Percentiles rank a stretch among this genome's conserved stretches.
phyloP scores from a whole-genome alignment of 176 grass and related monocot genomes.

The Ensete glaucum region DNA sequence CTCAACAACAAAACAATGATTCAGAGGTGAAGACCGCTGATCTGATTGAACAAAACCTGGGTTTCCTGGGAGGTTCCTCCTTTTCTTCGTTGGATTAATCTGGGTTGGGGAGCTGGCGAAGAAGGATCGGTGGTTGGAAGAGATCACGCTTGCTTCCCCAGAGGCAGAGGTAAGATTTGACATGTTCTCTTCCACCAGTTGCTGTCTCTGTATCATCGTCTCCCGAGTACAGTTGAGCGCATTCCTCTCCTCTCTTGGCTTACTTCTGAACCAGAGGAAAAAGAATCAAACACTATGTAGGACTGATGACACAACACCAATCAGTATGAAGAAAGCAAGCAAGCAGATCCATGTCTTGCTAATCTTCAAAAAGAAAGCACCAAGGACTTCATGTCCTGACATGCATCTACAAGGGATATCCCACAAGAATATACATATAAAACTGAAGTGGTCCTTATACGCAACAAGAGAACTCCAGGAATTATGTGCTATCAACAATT shows the following conservation, averaged over 20 bases:
- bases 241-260: conserved; percentile 45
- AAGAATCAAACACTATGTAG: too few species aligned
- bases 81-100: conserved; percentile 60
- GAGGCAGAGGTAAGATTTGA: conserved; percentile 95
- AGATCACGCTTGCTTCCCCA: conserved; percentile 54
- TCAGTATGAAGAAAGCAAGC: background rate
- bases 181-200: conserved; percentile 78
- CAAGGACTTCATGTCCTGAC: conserved; percentile 3
- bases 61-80: conserved; percentile 87
- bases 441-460: background rate
- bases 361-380: background rate
- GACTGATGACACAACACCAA: background rate
- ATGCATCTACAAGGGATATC: conserved; percentile 31
- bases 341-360: background rate
- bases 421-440: conserved; percentile 1
- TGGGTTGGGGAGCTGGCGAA: conserved; percentile 33
- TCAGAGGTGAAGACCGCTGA: background rate
- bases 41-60: conserved; percentile 45
- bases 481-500: too few species aligned
- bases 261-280: too few species aligned
- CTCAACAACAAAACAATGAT: too few species aligned
- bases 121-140: conserved; percentile 43
- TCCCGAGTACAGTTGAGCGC: background rate
- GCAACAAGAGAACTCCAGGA: background rate
- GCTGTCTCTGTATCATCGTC: conserved; percentile 44